Percentiles rank a stretch among this genome's conserved stretches.
phyloP scores from a whole-genome alignment of 768 basidiomycete genomes.

The Amanita muscaria region DNA sequence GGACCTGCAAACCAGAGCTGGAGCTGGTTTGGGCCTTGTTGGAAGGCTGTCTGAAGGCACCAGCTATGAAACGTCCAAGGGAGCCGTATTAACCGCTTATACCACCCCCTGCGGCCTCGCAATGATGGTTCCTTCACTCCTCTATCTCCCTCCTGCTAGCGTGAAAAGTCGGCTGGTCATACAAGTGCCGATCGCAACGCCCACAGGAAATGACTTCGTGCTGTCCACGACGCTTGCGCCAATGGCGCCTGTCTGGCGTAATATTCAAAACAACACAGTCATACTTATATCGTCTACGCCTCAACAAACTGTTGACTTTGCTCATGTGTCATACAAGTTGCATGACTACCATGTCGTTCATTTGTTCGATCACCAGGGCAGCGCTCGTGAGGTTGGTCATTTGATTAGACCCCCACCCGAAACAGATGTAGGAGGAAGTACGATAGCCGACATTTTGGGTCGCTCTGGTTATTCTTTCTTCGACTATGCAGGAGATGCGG shows the following conservation, averaged over 20 bases:
- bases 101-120: conserved; percentile 80
- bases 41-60: conserved; percentile 77
- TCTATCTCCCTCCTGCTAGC: conserved; percentile 57
- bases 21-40: conserved; percentile 73
- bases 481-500: conserved; percentile 59
- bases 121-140: conserved; percentile 72
- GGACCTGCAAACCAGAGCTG: conserved; percentile 71
- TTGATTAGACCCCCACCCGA: conserved; percentile 30
- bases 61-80: conserved; percentile 53
- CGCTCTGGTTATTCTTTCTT: conserved; percentile 66
- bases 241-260: conserved; percentile 47
- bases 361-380: conserved; percentile 81
- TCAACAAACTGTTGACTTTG: conserved; percentile 73
- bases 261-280: conserved; percentile 57
- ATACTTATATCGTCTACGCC: conserved; percentile 80
- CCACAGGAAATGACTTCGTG: conserved; percentile 54
- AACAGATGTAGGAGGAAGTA: conserved; percentile 19
- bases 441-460: conserved; percentile 41
- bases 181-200: conserved; percentile 72
- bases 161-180: conserved; percentile 63
- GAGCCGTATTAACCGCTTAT: conserved; percentile 64
- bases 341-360: conserved; percentile 69
- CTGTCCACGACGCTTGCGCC: conserved; percentile 73
- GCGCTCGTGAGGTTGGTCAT: conserved; percentile 68
- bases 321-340: conserved; percentile 66